Evolutionary conservation across 352 stramenopile genomes (phyloP).

Genomic region (Phytophthora sansomeana): DNA sequence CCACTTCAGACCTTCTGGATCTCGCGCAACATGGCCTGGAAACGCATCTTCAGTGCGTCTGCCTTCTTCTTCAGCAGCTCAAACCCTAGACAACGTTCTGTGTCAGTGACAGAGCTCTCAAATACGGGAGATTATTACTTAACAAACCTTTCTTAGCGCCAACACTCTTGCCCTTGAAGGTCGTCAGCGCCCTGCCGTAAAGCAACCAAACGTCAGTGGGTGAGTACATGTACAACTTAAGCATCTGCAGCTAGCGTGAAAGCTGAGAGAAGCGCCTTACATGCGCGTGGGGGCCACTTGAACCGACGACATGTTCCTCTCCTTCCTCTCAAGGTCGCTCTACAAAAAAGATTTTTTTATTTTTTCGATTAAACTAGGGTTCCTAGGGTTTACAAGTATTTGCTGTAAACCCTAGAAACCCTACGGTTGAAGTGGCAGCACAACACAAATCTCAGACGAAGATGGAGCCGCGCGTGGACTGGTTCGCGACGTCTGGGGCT

Average conservation of each 20-base stretch:
- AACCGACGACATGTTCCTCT: slow-evolving; percentile 59
- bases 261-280: slow-evolving; percentile 40
- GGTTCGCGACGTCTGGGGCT: slow-evolving; percentile 56
- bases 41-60: slow-evolving; percentile 98
- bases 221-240: neutral
- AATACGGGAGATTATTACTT: neutral
- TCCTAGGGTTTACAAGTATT: too few species aligned
- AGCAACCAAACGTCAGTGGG: slow-evolving; percentile 11
- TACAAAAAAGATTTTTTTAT: too few species aligned
- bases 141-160: slow-evolving; percentile 85
- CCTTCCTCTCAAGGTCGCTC: too few species aligned
- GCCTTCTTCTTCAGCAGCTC: slow-evolving; percentile 97
- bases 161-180: slow-evolving; percentile 85
- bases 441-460: slow-evolving; percentile 21
- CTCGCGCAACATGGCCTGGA: slow-evolving; percentile 88
- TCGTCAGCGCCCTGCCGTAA: slow-evolving; percentile 79
- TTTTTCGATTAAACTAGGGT: too few species aligned
- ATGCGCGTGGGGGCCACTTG: slow-evolving; percentile 86
- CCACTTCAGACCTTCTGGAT: slow-evolving; percentile 74
- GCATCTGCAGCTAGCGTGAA: neutral
- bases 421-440: slow-evolving; percentile 25
- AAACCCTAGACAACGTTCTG: slow-evolving; percentile 55
- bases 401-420: slow-evolving; percentile 20
- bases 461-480: slow-evolving; percentile 39
- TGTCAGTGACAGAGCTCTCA: neutral